phyloP scores from a whole-genome alignment of 352 stramenopile genomes.

The Phytophthora sansomeana region DNA sequence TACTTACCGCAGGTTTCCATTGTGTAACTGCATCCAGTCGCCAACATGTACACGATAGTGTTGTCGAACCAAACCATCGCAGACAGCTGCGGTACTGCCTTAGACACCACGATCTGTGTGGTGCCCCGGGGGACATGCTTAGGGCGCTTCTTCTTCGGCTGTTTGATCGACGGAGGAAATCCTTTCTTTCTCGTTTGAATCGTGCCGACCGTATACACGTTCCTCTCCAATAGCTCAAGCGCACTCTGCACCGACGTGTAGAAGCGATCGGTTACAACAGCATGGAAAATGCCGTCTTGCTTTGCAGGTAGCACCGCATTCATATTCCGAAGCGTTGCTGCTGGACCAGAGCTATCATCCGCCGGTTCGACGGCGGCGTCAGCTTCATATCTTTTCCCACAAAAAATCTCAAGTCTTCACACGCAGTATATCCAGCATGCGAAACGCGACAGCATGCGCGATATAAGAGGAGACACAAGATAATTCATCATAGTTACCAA shows the following conservation, averaged over 20 bases:
- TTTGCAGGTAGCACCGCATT: conserved; percentile 3
- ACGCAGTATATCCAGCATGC: conserved; percentile 5
- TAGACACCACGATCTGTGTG: neutral
- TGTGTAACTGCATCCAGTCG: neutral
- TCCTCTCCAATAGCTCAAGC: conserved; percentile 1
- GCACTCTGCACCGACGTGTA: neutral
- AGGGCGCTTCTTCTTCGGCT: neutral
- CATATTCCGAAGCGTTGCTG: conserved; percentile 3
- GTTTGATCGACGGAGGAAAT: neutral
- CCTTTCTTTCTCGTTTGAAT: conserved; percentile 6
- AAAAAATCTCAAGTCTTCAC: conserved; percentile 6
- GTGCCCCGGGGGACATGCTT: neutral
- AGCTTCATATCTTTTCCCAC: neutral
- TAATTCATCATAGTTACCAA: conserved; percentile 4
- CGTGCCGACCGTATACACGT: conserved; percentile 4
- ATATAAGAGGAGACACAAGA: too few species aligned
- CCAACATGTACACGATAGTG: conserved; percentile 6
- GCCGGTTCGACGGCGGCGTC: neutral
- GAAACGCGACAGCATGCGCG: neutral
- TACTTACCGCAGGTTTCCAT: conserved; percentile 6
- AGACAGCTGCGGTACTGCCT: neutral
- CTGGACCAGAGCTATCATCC: conserved; percentile 1
- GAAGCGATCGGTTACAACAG: neutral
- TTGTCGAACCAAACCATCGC: conserved; percentile 9
- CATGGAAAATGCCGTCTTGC: neutral